Conservation (phyloP, 73 alveolate genomes). For the Paramecium bursaria region DNA sequence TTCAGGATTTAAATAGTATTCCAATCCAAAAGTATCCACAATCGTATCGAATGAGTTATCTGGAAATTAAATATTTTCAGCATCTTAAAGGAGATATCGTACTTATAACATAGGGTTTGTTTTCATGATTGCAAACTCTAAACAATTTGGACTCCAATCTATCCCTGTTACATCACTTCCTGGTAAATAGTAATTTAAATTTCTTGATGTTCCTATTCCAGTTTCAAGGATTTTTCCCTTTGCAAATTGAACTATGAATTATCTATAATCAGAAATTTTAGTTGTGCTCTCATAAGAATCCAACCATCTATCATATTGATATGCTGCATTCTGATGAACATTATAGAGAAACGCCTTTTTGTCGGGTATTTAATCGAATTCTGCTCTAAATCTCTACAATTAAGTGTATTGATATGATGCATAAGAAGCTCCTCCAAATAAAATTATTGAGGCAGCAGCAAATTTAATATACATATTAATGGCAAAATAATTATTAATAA, state of each 20-base stretch:
- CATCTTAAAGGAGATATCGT: too few species aligned
- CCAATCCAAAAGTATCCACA: slow-evolving; percentile 74
- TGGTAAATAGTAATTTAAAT: slow-evolving; percentile 56
- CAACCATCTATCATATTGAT: slow-evolving; percentile 45
- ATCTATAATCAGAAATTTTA: slow-evolving; percentile 55
- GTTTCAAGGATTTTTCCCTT: slow-evolving; percentile 64
- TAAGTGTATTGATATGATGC: neutral
- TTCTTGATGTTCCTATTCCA: slow-evolving; percentile 69
- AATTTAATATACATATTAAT: slow-evolving; percentile 8
- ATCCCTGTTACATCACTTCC: slow-evolving; percentile 58
- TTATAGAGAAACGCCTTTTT: slow-evolving; percentile 52
- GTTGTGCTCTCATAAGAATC: slow-evolving; percentile 60
- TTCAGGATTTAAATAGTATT: slow-evolving; percentile 70
- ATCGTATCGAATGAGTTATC: slow-evolving; percentile 70
- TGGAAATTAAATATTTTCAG: slow-evolving; percentile 59
- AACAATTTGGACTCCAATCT: slow-evolving; percentile 68
- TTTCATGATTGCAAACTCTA: slow-evolving; percentile 64
- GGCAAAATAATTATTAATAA: slow-evolving; percentile 11
- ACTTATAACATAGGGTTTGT: too few species aligned
- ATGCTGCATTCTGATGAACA: slow-evolving; percentile 55
- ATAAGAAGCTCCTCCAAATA: neutral
- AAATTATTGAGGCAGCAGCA: neutral
- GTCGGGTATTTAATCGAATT: neutral
- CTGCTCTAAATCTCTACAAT: neutral
- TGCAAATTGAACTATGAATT: slow-evolving; percentile 40